Base-by-base conservation (phyloP, 129 eudicot genomes). In the Gnaphalium uliginosum region DNA sequence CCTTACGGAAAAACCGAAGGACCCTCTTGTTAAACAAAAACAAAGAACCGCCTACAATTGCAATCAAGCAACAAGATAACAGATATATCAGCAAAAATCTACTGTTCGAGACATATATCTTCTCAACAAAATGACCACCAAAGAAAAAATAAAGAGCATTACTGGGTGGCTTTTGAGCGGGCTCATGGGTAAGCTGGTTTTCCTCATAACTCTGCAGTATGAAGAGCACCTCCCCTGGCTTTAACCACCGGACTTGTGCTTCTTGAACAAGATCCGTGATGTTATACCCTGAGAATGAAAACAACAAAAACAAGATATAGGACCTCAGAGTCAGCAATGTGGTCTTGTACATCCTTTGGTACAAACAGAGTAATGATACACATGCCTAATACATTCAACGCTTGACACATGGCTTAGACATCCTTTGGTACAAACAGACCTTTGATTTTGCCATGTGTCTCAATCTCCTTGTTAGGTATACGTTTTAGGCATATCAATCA, bases 171-270 rank as follows among this genome's bases (percentile, higher is more conserved):
- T 81, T 89, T 76, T 87, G 96, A 81, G 86, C 85, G 27, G 89
- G 86, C 85, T 84, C 89, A 61, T 79, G 84, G 8, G 93, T 85
- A 62, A 94, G 84, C 85, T 89, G 91, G 81, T 54, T 74, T 68
- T 83, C 89, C 75, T 89, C 89, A 71, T 85, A 81, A 89, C 84
- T 91, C 72, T 87, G 88, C 41, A 94, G 84, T 70, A 94, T 91
- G 78, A 81, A 94, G 56, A 85, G 85, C 60, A 94, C 97, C 80
- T 94, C 99, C 56, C 84, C 85, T 0, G 99, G 97, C 84, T 91
- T 94, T 71, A 94, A 85, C 97, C 99, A 94, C 81, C 99, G 86
- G 79, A 69, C 69, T 72, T 85, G 90, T 62, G 97, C 99, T 86
- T 89, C 96, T 78, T 66, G 85, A 68, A 79, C 86, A 68, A 94